A percentile compares a stretch with the other conserved stretches of the same genome.
phyloP scores from a whole-genome alignment of 352 stramenopile genomes.

The Pythium monospermum region DNA sequence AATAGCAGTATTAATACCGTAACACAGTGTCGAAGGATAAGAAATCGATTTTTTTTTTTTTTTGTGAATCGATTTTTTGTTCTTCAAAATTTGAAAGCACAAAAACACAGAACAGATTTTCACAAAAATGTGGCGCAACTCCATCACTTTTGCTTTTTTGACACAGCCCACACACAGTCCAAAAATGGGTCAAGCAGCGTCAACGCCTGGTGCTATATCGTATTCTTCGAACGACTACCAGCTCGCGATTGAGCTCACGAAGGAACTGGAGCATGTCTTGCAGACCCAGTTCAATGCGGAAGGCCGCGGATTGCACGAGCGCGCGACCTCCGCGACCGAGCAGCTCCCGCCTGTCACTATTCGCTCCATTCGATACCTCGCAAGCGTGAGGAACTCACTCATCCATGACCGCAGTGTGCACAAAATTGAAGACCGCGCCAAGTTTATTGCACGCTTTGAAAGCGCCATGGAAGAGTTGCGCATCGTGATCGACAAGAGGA shows the following conservation, averaged over 20 bases:
- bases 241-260: conserved; percentile 75
- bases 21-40: too few relatives aligned
- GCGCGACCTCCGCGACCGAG: conserved; percentile 40
- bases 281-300: conserved; percentile 57
- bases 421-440: conserved; percentile 44
- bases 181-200: conserved; percentile 16
- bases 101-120: too few relatives aligned
- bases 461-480: conserved; percentile 55
- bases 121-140: too few relatives aligned
- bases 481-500: conserved; percentile 53
- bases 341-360: conserved; percentile 45
- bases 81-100: too few relatives aligned
- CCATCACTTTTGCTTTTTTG: too few relatives aligned
- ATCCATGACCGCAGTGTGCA: conserved; percentile 72
- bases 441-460: conserved; percentile 66
- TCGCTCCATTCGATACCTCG: conserved; percentile 69
- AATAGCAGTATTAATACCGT: too few relatives aligned
- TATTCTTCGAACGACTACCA: conserved; percentile 75
- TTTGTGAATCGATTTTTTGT: too few relatives aligned
- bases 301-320: conserved; percentile 73
- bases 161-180: too few relatives aligned
- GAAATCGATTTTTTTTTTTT: too few relatives aligned
- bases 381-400: conserved; percentile 74
- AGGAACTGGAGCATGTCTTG: conserved; percentile 72
- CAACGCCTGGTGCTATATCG: conserved; percentile 11